Evolutionary conservation across 192 early-diverging fungal genomes (phyloP), one percentile per base, ranked within the genome.

Genomic region (Coemansia erecta): DNA sequence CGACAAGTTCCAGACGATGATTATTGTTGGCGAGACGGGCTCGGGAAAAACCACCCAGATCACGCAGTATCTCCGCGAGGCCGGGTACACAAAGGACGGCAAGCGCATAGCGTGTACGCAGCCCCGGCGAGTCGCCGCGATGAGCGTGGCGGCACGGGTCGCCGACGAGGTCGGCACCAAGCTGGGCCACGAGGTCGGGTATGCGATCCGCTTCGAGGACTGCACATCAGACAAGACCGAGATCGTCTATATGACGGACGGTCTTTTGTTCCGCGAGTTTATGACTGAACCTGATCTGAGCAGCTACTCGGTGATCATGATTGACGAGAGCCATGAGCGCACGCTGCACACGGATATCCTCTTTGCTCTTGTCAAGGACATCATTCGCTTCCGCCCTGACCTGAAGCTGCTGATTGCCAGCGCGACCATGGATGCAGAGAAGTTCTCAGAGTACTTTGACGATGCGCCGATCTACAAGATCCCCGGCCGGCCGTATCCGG

Each of bases 31-130:
- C 37, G 94, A 98, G 80, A 99, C 97, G 3, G 97, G 97, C 7
- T 95, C 93, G 4, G 96, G 96, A 15, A 99, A 99, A 73, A 99
- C 95, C 0, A 99, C 95, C n/a, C 95, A 99, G 69, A 81, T 99
- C 23, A 92, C 97, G 13, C 97, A 99, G 71, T 99, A 99, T 58
- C 76, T 99, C 24, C 84, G 89, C 68, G 97, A 99, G 62, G 93
- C 91, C 8, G 97, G 97, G 15, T 99, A 94, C 61, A 92, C 93
- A 22, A 91, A 91, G 42, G 82, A 83, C 22, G 87, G 89, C 14
- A 89, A 87, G 73, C 89, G 86, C 68, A 85, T 99, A 66, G 94
- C 93, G 18, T 99, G 97, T 84, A 99, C 97, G 1, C 97, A 99
- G 70, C 97, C 97, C 14, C 89, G 97, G 55, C 87, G 97, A 48